Conservation (phyloP, 192 early-diverging fungal species). For the Backusella macrospora region DNA sequence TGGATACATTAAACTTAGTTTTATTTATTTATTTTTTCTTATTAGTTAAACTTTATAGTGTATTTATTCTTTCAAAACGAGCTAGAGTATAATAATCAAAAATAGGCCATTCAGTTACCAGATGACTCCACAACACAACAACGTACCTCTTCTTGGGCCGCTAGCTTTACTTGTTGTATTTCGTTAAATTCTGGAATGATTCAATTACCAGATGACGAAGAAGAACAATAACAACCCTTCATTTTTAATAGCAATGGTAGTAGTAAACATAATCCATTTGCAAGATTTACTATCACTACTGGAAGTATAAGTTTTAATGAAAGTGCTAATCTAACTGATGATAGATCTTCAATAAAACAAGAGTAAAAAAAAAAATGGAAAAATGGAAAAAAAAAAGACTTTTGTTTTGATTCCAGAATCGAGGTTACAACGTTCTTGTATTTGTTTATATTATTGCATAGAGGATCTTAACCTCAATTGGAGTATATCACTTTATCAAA, state of each 20-base stretch:
- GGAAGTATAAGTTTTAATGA: not conserved
- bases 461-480: no score
- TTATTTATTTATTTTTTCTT: not conserved
- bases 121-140: constrained; percentile 1
- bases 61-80: not conserved
- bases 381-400: not conserved
- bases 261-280: constrained; percentile 15
- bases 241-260: not conserved
- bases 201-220: constrained; percentile 20
- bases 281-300: not conserved
- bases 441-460: no score
- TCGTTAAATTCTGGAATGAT: not conserved
- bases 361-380: not conserved
- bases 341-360: not conserved
- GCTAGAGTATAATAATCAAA: not conserved
- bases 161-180: constrained; percentile 4
- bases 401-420: no score
- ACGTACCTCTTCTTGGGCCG: not conserved
- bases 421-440: no score
- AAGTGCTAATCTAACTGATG: not conserved
- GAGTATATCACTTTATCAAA: no score
- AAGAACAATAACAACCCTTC: not conserved
- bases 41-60: not conserved
- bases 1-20: not conserved
- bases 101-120: constrained; percentile 33